A percentile compares a stretch with the other conserved stretches of the same genome.
Evolutionary conservation across 805 yeast genomes (phyloP).

Genomic region (Myxozyma neglecta): DNA sequence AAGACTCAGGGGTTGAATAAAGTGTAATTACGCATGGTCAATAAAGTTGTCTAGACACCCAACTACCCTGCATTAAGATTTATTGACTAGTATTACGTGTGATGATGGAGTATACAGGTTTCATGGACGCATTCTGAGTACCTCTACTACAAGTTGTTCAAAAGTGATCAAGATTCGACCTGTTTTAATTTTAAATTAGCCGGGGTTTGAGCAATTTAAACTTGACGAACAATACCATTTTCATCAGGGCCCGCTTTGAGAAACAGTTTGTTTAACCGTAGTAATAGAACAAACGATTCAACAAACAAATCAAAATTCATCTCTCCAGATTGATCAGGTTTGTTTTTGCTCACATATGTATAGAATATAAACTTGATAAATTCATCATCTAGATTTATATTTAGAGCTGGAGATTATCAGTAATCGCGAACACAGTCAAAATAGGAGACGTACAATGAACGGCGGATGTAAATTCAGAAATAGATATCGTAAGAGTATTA

Average conservation of each 20-base stretch:
- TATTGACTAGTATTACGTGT: too few species aligned
- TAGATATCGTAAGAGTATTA: slow-evolving; percentile 58
- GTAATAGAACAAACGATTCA: slow-evolving; percentile 72
- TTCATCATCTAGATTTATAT: slow-evolving; percentile 59
- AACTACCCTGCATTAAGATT: not conserved
- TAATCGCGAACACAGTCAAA: not conserved
- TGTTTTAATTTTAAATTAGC: not conserved
- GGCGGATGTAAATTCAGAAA: slow-evolving; percentile 63
- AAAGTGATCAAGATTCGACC: slow-evolving; percentile 38
- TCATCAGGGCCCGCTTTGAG: slow-evolving; percentile 73
- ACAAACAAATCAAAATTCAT: slow-evolving; percentile 80
- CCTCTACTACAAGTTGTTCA: slow-evolving; percentile 43
- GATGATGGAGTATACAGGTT: too few species aligned
- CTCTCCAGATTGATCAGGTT: slow-evolving; percentile 32
- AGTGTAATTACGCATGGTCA: too few species aligned
- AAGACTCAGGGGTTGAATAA: too few species aligned
- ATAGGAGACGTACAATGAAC: slow-evolving; percentile 41
- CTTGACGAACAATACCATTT: not conserved
- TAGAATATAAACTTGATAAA: slow-evolving; percentile 59
- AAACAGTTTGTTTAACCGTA: slow-evolving; percentile 75
- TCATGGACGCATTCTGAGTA: slow-evolving; percentile 36
- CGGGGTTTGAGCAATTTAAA: not conserved
- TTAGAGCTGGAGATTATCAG: slow-evolving; percentile 50
- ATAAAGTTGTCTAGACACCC: too few species aligned
- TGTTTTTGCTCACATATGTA: slow-evolving; percentile 40